Base-by-base conservation (phyloP, 116 monocot genomes). In the Iris pallida region DNA sequence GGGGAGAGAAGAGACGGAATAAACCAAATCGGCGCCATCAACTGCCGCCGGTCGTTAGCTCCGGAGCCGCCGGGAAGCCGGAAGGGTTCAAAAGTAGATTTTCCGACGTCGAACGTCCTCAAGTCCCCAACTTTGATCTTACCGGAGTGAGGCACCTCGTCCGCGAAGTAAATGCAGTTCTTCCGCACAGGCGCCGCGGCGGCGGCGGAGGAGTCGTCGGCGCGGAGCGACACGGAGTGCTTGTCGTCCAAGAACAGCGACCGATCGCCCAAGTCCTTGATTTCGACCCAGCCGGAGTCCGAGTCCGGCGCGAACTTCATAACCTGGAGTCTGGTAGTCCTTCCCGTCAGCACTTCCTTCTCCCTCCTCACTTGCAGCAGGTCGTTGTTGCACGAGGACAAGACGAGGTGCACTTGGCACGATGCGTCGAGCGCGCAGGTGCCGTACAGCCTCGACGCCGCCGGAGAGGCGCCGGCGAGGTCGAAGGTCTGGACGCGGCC, bases 101-200 rank as follows among this genome's bases (percentile, higher is more conserved):
- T 60, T 13, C 16, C 14, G 12, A 60, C 41, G 60, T 60, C 60
- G 42, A 41, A 42, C 6, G 42, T 13, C 11, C 11, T 6, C 3
- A 60, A 12, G 13, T 60, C 42, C 11, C 60, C 5, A 60, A 60
- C 60, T 30, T 30, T 30, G 30, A 30, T 30, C 30, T 30, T 30
- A 0, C 30, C 30, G n/a, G 5, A 4, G 40, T 60, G 14, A 10
- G n/a, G 12, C 10, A 12, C 13, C 42, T 60, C 60, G 17, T 60
- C 42, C 40, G 42, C 42, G 42, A 60, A 60, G 42, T 60, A 60
- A 60, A 60, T 60, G 60, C 60, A 60, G 17, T 60, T 60, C 42
- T 19, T 16, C 19, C 60, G 30, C 30, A 30, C 41, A 13, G 5
- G 30, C 42, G 14, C 42, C 14, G 10, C 5, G 14, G 41, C 42